Base-by-base conservation (phyloP, 2,329 filamentous ascomycete species). In the Sarocladium oryzae region DNA sequence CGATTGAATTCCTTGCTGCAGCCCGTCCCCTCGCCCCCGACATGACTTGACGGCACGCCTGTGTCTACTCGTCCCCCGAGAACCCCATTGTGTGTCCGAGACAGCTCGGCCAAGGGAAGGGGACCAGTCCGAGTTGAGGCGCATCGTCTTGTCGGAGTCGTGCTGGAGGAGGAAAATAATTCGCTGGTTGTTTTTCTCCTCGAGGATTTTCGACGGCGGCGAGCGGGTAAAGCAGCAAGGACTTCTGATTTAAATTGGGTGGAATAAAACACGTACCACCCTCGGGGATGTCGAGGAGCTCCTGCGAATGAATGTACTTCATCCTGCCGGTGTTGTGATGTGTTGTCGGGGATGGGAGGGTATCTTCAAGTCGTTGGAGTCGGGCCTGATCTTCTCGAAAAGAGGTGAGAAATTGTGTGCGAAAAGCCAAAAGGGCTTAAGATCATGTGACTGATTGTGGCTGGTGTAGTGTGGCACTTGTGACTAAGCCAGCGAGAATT, bases 301-400 rank as follows among this genome's bases (percentile, higher is more conserved):
- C 92, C 80, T 92, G 82, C 71, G 89, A 95, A 84, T 96, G 90
- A 81, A 99, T 96, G 89, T 96, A 97, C 83, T 88, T 95, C 93
- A 97, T 97, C 79, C 88, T 96, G 87, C 78, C 77, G 75, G 72
- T 72, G 66, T 69, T 71, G 70, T 69, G 66, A 67, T 66, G 67
- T 68, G 67, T 69, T 72, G 70, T 66, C 65, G 69, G 45, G 45
- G 51, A 61, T 61, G 65, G 67, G 66, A 69, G 66, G 66, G 66
- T 68, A 66, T 68, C 67, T 58, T 66, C 57, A 60, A 33, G 46
- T 52, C 49, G 61, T 59, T 62, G 62, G 64, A 62, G 62, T 56
- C 57, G 60, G 62, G 21, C 33, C 46, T 49, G 64, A 57, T 56
- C 40, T 43, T 67, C 66, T 64, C 66, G 62, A 66, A 67, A 61